Conservation (phyloP, 768 basidiomycete species). For the Serendipita sp. region DNA sequence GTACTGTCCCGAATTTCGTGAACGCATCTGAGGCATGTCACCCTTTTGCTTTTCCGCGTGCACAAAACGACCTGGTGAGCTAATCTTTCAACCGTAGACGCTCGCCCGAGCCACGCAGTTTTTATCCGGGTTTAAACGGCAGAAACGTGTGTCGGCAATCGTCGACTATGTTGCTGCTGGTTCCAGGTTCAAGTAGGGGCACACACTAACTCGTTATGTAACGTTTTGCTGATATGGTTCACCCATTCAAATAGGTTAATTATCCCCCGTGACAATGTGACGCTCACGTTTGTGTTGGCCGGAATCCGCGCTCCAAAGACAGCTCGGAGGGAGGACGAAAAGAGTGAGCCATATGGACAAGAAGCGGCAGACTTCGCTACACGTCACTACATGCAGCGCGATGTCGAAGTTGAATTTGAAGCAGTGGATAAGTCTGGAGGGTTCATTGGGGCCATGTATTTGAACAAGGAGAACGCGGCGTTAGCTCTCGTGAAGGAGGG, state of each 20-base stretch:
- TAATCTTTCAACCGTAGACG: slow-evolving; percentile 25
- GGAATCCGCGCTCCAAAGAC: slow-evolving; percentile 84
- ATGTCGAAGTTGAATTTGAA: slow-evolving; percentile 86
- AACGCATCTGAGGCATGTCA: slow-evolving; percentile 76
- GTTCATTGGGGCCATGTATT: slow-evolving; percentile 76
- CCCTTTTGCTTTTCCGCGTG: no score
- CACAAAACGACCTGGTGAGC: neutral
- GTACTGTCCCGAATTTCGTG: slow-evolving; percentile 59
- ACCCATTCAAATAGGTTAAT: slow-evolving; percentile 35
- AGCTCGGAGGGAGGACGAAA: slow-evolving; percentile 57
- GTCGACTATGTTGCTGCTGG: slow-evolving; percentile 91
- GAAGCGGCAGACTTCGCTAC: slow-evolving; percentile 72
- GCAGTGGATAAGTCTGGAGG: slow-evolving; percentile 87
- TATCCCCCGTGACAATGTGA: slow-evolving; percentile 83
- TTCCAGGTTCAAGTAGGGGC: slow-evolving; percentile 75
- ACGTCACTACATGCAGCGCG: slow-evolving; percentile 78
- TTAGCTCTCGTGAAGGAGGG: slow-evolving; percentile 74
- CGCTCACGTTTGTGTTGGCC: slow-evolving; percentile 79
- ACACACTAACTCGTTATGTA: neutral
- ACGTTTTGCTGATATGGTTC: neutral
- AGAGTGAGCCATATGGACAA: slow-evolving; percentile 71
- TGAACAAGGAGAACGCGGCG: slow-evolving; percentile 82
- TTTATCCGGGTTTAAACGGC: slow-evolving; percentile 78
- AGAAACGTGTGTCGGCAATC: slow-evolving; percentile 64
- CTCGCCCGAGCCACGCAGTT: slow-evolving; percentile 67